Base-by-base conservation (phyloP, 2,329 filamentous ascomycete genomes). In the Curvularia verruculosa region DNA sequence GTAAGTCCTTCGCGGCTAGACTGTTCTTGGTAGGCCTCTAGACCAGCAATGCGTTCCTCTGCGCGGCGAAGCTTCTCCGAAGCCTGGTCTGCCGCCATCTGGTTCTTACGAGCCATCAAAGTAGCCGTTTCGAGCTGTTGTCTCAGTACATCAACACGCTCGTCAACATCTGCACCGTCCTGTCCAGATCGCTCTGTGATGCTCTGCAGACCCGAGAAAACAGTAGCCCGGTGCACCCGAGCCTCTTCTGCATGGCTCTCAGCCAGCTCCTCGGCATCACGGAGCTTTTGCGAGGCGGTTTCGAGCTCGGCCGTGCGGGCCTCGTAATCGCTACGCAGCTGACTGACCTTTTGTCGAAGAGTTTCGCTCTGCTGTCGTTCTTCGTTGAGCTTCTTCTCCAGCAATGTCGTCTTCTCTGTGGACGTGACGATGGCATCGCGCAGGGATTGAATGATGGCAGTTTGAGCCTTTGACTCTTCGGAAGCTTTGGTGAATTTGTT, bases 1-100 rank as follows among this genome's bases (percentile, higher is more conserved):
- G 88, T 87, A 52, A 99, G 87, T 47, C 92, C 92, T 76, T 99
- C 96, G 43, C 95, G 87, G 76, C 93, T 98, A 3, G 93, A 90
- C 77, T 99, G 95, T 73, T 99, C 95, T 78, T 99, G 95, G 75
- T 98, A 98, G 26, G 92, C 91, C 76, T 99, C 95, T 3, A 99
- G 84, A 6, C 95, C 95, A 5, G 95, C 96, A 74, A 99, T 98
- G 40, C 95, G 88, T 79, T 98, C 96, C 78, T 99, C 96, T 3
- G 95, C 95, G 56, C 89, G 89, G 51, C 95, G 89, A 51, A 99
- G 83, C 74, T 93, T 96, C 71, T 97, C 92, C 0, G 92, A 89
- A 3, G 93, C 92, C 24, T 83, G 80, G 74, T 99, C 92, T 1
- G 93, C 94, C 57, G 96, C 93, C 59, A 89, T 84, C 75, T 97